phyloP scores from a whole-genome alignment of 306 rosid genomes.

The Dalbergia oliveri region DNA sequence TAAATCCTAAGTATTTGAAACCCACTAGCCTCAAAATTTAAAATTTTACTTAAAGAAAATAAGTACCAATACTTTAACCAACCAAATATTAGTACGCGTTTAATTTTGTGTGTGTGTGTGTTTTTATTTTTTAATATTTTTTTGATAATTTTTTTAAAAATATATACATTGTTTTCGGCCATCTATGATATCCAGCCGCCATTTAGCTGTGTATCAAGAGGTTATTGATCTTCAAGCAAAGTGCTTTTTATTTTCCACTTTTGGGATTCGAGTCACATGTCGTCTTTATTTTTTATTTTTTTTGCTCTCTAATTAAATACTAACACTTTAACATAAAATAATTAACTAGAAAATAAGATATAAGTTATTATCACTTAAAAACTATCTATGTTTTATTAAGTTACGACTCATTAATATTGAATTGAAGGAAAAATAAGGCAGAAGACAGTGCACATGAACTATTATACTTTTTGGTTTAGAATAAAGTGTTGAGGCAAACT shows the following conservation, averaged over 20 bases:
- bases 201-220: background rate
- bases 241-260: background rate
- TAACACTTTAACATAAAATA: background rate
- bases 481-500: no score
- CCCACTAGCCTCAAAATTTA: no score
- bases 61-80: no score
- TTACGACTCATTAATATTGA: background rate
- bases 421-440: background rate
- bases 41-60: no score
- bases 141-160: no score
- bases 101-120: no score
- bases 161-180: slow-evolving; percentile 11
- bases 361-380: background rate
- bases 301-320: background rate
- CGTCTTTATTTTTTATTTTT: background rate
- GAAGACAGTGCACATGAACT: no score
- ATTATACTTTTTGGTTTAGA: no score
- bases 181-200: background rate
- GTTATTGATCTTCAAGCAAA: background rate
- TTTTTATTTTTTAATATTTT: no score
- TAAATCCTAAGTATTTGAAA: no score
- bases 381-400: background rate
- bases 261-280: background rate
- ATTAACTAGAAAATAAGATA: background rate
- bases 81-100: no score